phyloP scores from a whole-genome alignment of 1,139 yeast species.

The Sugiyamaella novakii region DNA sequence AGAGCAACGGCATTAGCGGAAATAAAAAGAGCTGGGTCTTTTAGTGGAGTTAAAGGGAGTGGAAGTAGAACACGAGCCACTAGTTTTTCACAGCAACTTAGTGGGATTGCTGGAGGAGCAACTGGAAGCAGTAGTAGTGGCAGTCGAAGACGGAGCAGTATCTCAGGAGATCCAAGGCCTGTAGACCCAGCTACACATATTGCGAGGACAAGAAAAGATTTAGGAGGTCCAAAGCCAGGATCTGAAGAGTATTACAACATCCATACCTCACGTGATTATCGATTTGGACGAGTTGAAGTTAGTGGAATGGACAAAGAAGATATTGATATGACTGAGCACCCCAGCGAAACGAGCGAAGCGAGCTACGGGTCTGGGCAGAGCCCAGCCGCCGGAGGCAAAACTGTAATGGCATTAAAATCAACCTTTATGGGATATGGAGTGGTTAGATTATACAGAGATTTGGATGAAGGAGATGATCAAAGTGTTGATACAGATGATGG shows the following conservation, averaged over 20 bases:
- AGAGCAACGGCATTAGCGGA: background rate
- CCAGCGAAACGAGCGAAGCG: background rate
- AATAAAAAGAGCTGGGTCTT: background rate
- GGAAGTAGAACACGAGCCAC: conserved; percentile 1
- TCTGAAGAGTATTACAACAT: conserved; percentile 20
- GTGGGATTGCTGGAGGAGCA: background rate
- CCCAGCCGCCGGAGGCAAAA: background rate
- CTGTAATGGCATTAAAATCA: conserved; percentile 47
- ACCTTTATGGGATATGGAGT: conserved; percentile 71
- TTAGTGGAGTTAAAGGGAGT: background rate
- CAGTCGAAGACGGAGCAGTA: conserved; percentile 6
- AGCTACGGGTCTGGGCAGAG: too few relatives aligned
- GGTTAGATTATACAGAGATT: conserved; percentile 64
- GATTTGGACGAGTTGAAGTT: conserved; percentile 38
- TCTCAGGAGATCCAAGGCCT: conserved; percentile 14
- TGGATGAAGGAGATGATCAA: conserved; percentile 36
- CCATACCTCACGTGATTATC: conserved; percentile 32
- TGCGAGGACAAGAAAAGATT: conserved; percentile 12
- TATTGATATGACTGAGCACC: conserved; percentile 28
- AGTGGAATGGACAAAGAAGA: conserved; percentile 17
- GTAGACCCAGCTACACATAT: conserved; percentile 16
- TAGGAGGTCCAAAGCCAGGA: conserved; percentile 11
- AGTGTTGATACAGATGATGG: conserved; percentile 24
- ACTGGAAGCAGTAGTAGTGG: background rate
- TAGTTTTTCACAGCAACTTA: conserved; percentile 7